phyloP scores from a whole-genome alignment of 805 yeast species.

The Zygosaccharomyces lentus region DNA sequence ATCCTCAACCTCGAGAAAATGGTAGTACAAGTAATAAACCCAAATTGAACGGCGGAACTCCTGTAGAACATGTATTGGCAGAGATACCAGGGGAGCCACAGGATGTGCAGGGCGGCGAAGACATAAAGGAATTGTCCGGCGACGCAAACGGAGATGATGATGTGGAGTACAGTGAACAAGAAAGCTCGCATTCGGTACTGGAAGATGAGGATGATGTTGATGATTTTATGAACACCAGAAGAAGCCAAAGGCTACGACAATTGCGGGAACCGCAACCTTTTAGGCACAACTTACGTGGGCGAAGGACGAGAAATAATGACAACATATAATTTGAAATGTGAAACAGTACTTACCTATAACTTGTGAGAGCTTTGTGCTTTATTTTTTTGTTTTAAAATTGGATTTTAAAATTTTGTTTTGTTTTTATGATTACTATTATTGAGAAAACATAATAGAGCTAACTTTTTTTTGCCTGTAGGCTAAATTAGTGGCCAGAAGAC shows the following conservation, averaged over 20 bases:
- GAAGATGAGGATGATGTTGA: background rate
- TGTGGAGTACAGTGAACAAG: constrained; percentile 15
- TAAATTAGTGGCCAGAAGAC: background rate
- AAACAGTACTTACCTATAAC: constrained; percentile 1
- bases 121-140: constrained; percentile 7
- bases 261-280: constrained; percentile 2
- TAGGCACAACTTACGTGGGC: constrained; percentile 6
- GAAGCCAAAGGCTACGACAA: constrained; percentile 6
- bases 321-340: constrained; percentile 2
- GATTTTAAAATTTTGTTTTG: background rate
- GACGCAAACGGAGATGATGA: constrained; percentile 15
- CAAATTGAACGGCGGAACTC: constrained; percentile 15
- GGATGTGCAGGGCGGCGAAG: constrained; percentile 14
- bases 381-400: background rate
- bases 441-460: background rate
- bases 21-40: background rate
- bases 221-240: background rate
- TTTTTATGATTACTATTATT: background rate
- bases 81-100: background rate
- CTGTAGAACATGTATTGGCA: constrained; percentile 21
- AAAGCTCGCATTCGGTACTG: background rate
- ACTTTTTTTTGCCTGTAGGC: background rate
- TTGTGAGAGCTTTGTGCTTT: background rate
- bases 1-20: constrained; percentile 3
- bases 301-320: constrained; percentile 1